A percentile compares a stretch with the other conserved stretches of the same genome.
Conservation (phyloP, 345 rosid genomes). For the Pugionium cornutum region DNA sequence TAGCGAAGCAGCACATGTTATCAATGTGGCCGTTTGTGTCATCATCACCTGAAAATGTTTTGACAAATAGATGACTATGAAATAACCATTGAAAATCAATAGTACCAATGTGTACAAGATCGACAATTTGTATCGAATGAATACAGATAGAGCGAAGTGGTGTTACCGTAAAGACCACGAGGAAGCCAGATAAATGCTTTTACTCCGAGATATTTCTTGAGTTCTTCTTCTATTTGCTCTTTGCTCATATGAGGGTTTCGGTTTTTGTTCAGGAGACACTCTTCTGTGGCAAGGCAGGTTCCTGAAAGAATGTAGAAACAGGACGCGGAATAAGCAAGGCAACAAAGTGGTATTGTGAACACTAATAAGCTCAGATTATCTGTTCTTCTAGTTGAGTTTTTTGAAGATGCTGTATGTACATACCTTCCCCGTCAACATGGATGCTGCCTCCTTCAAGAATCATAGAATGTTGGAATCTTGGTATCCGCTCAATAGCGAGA, state of each 20-base stretch:
- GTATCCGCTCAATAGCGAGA: slow-evolving; percentile 65
- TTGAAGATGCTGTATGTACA: slow-evolving; percentile 19
- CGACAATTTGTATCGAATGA: not conserved
- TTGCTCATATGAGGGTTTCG: slow-evolving; percentile 74
- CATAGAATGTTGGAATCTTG: slow-evolving; percentile 66
- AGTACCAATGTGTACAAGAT: not conserved
- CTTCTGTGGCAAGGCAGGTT: slow-evolving; percentile 91
- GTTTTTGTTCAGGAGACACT: slow-evolving; percentile 87
- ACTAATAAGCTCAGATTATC: not conserved
- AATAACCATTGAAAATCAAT: not conserved
- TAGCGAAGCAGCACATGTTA: slow-evolving; percentile 91
- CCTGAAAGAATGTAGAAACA: slow-evolving; percentile 46
- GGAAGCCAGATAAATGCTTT: slow-evolving; percentile 79
- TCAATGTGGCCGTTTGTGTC: slow-evolving; percentile 98
- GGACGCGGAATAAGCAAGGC: not conserved
- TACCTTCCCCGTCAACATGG: slow-evolving; percentile 98
- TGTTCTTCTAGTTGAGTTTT: not conserved
- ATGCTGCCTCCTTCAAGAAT: slow-evolving; percentile 99
- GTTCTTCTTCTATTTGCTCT: slow-evolving; percentile 77
- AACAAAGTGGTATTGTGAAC: slow-evolving; percentile 2
- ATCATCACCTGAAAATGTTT: slow-evolving; percentile 69
- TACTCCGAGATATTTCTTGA: slow-evolving; percentile 74
- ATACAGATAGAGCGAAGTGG: not conserved
- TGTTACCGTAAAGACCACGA: slow-evolving; percentile 71
- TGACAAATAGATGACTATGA: not conserved